These are phyloP conservation scores for Rhodotorula sp. DNA, from an alignment of 1,284 basidiomycete genomes.

Conservation along the genomic window DNA sequence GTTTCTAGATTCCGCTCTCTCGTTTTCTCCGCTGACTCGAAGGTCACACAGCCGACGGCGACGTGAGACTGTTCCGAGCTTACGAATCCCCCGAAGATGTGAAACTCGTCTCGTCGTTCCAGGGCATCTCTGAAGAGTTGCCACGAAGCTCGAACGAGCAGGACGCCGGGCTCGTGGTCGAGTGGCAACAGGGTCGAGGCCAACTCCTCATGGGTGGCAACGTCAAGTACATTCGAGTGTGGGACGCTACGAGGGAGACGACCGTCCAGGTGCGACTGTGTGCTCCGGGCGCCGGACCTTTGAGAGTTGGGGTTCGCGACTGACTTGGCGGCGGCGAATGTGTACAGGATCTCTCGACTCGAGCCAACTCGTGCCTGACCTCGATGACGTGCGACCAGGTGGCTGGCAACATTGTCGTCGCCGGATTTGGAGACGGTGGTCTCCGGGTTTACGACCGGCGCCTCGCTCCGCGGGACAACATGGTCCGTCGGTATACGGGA, in stretches of 20 bases:
- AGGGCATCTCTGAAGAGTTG: conserved; percentile 77
- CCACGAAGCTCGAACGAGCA: conserved; percentile 57
- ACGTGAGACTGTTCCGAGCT: conserved; percentile 86
- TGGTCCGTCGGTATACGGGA: conserved; percentile 72
- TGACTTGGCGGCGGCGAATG: conserved; percentile 31
- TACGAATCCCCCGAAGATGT: conserved; percentile 63
- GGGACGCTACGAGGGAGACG: conserved; percentile 92
- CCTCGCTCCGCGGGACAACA: conserved; percentile 75
- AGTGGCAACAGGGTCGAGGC: conserved; percentile 91
- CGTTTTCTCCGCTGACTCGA: not conserved
- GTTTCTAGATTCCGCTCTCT: not conserved
- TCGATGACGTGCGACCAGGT: conserved; percentile 76
- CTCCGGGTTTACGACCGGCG: conserved; percentile 91
- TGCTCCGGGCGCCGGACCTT: not conserved
- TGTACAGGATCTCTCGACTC: conserved; percentile 75
- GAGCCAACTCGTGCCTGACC: conserved; percentile 85
- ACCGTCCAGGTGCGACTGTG: conserved; percentile 65
- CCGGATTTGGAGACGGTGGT: conserved; percentile 89
- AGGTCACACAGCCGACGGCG: conserved; percentile 69
- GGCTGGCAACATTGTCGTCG: conserved; percentile 75
- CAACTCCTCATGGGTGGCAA: conserved; percentile 86
- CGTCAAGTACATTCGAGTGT: conserved; percentile 80
- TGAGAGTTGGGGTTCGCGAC: no score
- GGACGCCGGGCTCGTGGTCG: conserved; percentile 79
- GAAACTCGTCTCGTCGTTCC: conserved; percentile 87